Conservation (phyloP, 1,284 basidiomycete genomes). For the Ganoderma resinaceum region DNA sequence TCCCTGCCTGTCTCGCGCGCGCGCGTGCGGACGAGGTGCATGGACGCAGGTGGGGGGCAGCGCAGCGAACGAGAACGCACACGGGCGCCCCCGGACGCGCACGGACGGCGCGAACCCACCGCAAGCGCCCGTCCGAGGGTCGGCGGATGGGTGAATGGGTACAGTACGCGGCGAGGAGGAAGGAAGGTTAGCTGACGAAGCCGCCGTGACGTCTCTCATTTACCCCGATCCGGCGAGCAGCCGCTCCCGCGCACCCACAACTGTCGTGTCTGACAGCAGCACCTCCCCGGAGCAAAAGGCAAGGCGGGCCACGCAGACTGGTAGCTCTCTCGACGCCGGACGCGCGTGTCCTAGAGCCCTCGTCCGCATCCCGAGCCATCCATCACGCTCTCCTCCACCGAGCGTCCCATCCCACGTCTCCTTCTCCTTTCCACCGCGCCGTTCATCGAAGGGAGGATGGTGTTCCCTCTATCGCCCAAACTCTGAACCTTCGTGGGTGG, state of each 20-base stretch:
- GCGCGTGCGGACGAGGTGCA: background rate
- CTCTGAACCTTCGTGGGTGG: constrained; percentile 22
- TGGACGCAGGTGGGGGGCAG: background rate
- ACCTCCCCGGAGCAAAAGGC: background rate
- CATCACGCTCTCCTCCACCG: background rate
- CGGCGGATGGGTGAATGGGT: background rate
- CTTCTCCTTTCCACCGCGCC: background rate
- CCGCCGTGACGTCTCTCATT: constrained; percentile 8
- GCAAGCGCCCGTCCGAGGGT: background rate
- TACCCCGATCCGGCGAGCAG: constrained; percentile 12
- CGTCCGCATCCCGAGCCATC: background rate
- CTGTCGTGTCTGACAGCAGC: constrained; percentile 11
- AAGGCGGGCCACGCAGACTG: background rate
- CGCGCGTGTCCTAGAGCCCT: background rate
- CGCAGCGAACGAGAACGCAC: background rate
- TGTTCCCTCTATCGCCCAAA: constrained; percentile 1
- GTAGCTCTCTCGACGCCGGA: constrained; percentile 1
- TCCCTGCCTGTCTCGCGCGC: background rate
- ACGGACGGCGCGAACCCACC: background rate
- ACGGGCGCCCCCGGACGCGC: background rate
- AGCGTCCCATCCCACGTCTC: constrained; percentile 9
- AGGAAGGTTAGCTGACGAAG: constrained; percentile 6
- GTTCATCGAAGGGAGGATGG: constrained; percentile 6
- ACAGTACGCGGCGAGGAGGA: background rate
- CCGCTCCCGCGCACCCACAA: constrained; percentile 21